Evolutionary conservation across 2,329 filamentous ascomycete species (phyloP), one percentile per base, ranked within the genome.

Genomic region (Calonectria crousiana): DNA sequence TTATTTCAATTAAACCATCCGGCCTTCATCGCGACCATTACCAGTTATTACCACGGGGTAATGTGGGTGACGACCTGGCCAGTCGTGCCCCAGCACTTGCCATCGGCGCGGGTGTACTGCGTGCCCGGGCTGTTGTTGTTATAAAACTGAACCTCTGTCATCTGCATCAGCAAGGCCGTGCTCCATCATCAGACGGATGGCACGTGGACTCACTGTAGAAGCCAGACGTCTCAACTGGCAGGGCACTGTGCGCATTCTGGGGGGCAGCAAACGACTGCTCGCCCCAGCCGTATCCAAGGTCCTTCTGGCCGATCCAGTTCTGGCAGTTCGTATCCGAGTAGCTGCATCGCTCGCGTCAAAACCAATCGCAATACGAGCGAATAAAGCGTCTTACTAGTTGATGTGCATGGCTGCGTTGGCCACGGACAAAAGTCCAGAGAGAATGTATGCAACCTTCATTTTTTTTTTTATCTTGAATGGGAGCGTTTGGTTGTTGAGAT

Each of bases 301-400:
- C 23, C 47, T 65, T 71, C 58, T 71, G 68, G 36, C 68, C 49
- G 49, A 71, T 71, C 68, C 68, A 71, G 60, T 71, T 71, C 68
- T 71, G 34, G 28, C 68, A 71, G 68, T 71, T 71, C 47, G 68
- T 71, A 44, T 71, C 68, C 36, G 68, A 71, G 36, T 71, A 71
- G 49, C 58, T 71, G 44, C 41, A 32, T 58, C 49, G 30, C 6
- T 62, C 23, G 44, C 34, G 68, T 71, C 11, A 66, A 47, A 20
- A 16, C 9, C 18, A 20, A 8, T 44, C 2, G 6, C 28, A n/a
- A 41, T 65, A 11, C 10, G 26, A 23, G 18, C 16, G 13, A n/a
- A 28, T n/a, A 16, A 9, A 4, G 30, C 6, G 28, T n/a, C 68
- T 65, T 65, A 71, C 68, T 71, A 71, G 68, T 71, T 71, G 60